Base-by-base conservation (phyloP, 75 land plant genomes). In the Cupressus sempervirens region DNA sequence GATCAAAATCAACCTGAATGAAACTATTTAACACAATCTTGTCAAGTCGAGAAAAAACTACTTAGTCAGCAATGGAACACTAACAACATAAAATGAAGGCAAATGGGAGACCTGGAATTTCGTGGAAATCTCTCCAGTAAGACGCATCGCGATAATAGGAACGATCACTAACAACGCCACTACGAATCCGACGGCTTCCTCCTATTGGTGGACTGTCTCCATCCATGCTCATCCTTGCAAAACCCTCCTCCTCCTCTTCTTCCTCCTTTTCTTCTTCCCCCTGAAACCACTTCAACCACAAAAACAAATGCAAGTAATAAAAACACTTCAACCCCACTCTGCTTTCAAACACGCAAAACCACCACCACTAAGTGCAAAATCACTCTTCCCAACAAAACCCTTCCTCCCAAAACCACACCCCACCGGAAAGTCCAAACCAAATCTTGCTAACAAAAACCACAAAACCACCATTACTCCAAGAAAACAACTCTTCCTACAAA, bases 61-160 rank as follows among this genome's bases (percentile, higher is more conserved):
- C 52, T 12, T 1, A 14, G 12, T 50, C 12, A 50, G 14, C 11
- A 11, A 9, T 0, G 11, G 52, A 50, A 50, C 12, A 1, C 1
- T 50, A 1, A 11, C 11, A 11, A 50, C 0, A 50, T 50, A 50
- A 50, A 11, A 50, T 38, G 12, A 12, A 12, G 52, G 52, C 52
- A 12, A 50, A 50, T 50, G 52, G 13, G 52, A 50, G 0, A 50
- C 52, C 52, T 50, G 91, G 84, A 88, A n/a, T 77, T 76, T 53
- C 87, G 88, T 86, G 89, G 26, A 85, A 79, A 4, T 89, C 94
- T 76, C 94, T 87, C 87, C 92, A 87, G 83, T 92, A 92, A 12
- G 93, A 94, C 4, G 91, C 92, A 87, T 88, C 86, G 81, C 93
- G 94, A 34, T 88, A 87, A n/a, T 91, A 90, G 36, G 83, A 79